Evolutionary conservation across 2,329 filamentous ascomycete species (phyloP).

Genomic region (Aspergillus sp.): DNA sequence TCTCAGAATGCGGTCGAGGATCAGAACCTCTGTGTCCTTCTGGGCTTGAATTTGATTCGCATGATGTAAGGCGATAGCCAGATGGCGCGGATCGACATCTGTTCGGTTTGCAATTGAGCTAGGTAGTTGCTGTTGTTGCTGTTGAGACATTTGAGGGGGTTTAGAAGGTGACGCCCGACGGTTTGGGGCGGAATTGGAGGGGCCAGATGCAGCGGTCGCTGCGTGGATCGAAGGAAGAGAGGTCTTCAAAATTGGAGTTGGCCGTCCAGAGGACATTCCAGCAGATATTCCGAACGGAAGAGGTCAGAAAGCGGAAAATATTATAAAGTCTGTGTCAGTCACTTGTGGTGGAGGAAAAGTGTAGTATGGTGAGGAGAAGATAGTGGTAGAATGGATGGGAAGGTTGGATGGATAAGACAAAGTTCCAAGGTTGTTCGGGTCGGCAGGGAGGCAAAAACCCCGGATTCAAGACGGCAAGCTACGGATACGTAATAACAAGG

Average conservation of each 20-base stretch:
- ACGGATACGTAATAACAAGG: not conserved
- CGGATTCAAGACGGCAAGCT: conserved; percentile 11
- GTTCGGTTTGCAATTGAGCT: conserved; percentile 36
- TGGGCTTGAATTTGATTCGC: conserved; percentile 79
- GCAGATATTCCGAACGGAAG: not conserved
- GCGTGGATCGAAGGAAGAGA: conserved; percentile 46
- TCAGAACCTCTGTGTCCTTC: conserved; percentile 73
- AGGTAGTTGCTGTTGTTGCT: conserved; percentile 13
- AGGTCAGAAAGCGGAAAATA: not conserved
- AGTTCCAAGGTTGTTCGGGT: conserved; percentile 10
- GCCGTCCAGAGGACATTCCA: conserved; percentile 42
- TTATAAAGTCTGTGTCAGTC: not conserved
- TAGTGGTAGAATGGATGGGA: not conserved
- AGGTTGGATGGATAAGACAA: not conserved
- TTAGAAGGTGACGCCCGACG: conserved; percentile 21
- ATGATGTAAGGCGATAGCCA: conserved; percentile 75
- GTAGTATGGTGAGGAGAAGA: not conserved
- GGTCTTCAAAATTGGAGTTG: conserved; percentile 66
- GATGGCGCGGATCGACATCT: conserved; percentile 47
- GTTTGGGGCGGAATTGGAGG: conserved; percentile 47
- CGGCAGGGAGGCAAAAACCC: conserved; percentile 22
- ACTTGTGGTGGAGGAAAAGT: not conserved
- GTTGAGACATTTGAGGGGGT: conserved; percentile 28
- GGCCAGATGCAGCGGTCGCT: conserved; percentile 45
- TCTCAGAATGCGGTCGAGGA: conserved; percentile 70